Evolutionary conservation across 495 filamentous ascomycete genomes (phyloP), one percentile per base, ranked within the genome.

Genomic region (Penicillium samsonianum): DNA sequence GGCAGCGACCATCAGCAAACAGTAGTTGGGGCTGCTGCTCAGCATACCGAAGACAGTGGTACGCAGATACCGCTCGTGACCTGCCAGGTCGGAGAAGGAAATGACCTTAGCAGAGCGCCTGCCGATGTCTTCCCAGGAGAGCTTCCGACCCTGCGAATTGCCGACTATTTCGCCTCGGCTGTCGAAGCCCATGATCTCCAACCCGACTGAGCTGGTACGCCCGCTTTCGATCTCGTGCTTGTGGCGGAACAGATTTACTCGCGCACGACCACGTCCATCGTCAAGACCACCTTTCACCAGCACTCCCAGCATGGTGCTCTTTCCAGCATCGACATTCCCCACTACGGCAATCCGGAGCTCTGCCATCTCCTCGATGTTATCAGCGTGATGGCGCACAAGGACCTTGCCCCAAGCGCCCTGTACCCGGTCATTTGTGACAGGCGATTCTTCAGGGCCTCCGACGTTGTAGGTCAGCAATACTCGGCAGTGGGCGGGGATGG

Each of bases 121-220:
- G 23, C 95, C 95, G 70, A 98, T 96, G 72, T 98, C 94, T 67
- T 98, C 94, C 94, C 94, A 98, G 20, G 91, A 91, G 25, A 98
- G 76, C 68, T 91, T 92, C 53, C 92, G 81, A 4, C 94, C 95
- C 9, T 92, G 88, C 0, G 89, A 87, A 25, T 88, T 90, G 26
- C 85, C 81, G 46, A 98, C 82, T 38, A 96, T 87, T 26, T 96
- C 88, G 17, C 95, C 94, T 52, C 80, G 82, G 55, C 87, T 89
- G 70, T 98, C 92, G 64, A 97, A 98, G 11, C 94, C 94, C 90
- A 98, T 94, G 47, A 98, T 98, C 72, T 98, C 94, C 90, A 96
- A 90, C 25, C 94, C 94, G 4, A 98, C 94, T 2, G 95, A 98
- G 71, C 89, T 94, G 7, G 94, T 98, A 56, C 94, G 82, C 1